phyloP scores from a whole-genome alignment of 192 early-diverging fungal genomes.

The Phycomyces blakesleeanus region DNA sequence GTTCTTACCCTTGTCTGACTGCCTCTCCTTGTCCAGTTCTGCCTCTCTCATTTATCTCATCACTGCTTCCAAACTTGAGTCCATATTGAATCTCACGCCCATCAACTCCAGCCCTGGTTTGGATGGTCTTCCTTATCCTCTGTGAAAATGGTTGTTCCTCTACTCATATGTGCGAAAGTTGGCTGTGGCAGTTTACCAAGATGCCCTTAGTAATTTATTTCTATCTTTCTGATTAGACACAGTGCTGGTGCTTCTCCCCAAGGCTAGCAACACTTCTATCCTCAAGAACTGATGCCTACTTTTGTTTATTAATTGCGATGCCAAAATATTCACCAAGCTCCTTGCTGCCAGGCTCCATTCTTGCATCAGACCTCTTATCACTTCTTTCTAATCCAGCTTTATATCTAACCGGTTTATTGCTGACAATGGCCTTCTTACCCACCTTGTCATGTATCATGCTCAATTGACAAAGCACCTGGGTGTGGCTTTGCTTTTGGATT shows the following conservation, averaged over 20 bases:
- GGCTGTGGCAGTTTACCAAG: too few relatives aligned
- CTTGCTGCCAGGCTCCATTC: neutral
- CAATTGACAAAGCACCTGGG: too few relatives aligned
- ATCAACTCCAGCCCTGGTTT: too few relatives aligned
- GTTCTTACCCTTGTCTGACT: too few relatives aligned
- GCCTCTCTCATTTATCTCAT: too few relatives aligned
- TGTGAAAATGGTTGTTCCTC: too few relatives aligned
- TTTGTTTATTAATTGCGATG: conserved; percentile 12
- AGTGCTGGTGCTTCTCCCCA: conserved; percentile 15
- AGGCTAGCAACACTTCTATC: conserved; percentile 1
- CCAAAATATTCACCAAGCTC: conserved; percentile 17
- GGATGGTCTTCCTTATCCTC: too few relatives aligned
- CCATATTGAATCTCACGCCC: too few relatives aligned
- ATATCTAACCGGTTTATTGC: neutral
- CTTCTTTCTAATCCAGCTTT: neutral
- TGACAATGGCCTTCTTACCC: neutral
- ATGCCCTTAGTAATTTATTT: neutral
- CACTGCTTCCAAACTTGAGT: too few relatives aligned
- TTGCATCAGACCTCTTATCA: neutral
- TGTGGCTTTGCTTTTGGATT: too few relatives aligned
- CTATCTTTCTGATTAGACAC: conserved; percentile 7
- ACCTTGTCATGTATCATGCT: neutral
- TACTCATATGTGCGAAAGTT: too few relatives aligned
- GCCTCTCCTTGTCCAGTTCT: too few relatives aligned
- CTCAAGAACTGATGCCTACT: conserved; percentile 16